Base-by-base conservation (phyloP, 371 early-diverging fungal genomes). In the Gilbertella persicaria region DNA sequence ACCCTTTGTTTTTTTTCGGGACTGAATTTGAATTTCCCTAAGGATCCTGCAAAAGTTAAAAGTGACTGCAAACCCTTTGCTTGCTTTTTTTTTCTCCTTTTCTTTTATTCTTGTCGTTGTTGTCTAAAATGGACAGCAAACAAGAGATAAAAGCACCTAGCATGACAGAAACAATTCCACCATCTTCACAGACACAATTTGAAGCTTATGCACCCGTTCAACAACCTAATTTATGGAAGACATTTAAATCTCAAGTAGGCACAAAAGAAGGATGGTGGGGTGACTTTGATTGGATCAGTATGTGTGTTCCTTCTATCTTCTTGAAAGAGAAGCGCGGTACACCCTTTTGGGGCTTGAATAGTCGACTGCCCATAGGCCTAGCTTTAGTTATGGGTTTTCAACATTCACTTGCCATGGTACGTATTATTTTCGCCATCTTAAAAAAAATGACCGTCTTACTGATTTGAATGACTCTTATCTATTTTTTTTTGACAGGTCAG, bases 321-420 rank as follows among this genome's bases (percentile, higher is more conserved):
- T 48, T 44, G 25, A 70, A 69, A 55, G 71, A 69, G 29, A 63
- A 55, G 25, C 55, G 20, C 39, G 61, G 55, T 28, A 67, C 84
- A 1, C 84, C 83, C 5, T 85, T 85, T 44, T 85, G 78, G 64
- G 85, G 85, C 3, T 65, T 84, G 41, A 78, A 84, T 55, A 78
- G 78, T 52, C 54, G 69, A 49, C 55, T 85, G 17, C 84, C 85
- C 19, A 57, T 78, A 21, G 65, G 73, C 21, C 52, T 85, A 26
- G 81, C 83, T 21, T 50, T 78, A 21, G 61, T 85, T 16, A 78
- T 85, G 73, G 85, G 85, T 5, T 78, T 85, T 39, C 85, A 85
- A 33, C 85, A 84, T 46, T 65, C 79, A 8, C 54, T 84, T 30
- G 79, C 84, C 21, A 62, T 62, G 62, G 67, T 67, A 58, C n/a